A percentile compares a stretch with the other conserved stretches of the same genome.
Evolutionary conservation across 331 rosid genomes (phyloP).

Genomic region (Erythrophleum ivorense): DNA sequence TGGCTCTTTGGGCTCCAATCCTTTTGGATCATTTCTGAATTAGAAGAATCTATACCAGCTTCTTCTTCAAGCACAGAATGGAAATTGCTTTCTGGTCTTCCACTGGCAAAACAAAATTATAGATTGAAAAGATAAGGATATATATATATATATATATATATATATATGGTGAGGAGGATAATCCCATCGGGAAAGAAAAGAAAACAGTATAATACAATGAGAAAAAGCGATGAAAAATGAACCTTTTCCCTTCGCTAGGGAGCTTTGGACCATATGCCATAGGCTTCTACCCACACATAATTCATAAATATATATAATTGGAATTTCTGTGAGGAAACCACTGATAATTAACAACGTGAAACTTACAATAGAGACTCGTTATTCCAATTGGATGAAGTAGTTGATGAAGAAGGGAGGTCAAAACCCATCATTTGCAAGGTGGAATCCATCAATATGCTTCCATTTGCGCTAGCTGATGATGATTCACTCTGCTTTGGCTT

Average conservation of each 20-base stretch:
- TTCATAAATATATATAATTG: background rate
- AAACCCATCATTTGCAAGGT: slow-evolving; percentile 78
- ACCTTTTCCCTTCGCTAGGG: slow-evolving; percentile 9
- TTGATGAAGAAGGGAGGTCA: slow-evolving; percentile 57
- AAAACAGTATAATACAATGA: background rate
- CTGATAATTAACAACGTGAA: background rate
- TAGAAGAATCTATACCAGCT: slow-evolving; percentile 39
- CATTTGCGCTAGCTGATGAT: slow-evolving; percentile 28
- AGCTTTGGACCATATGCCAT: too few species aligned
- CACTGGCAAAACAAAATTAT: slow-evolving; percentile 22
- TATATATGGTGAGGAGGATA: slow-evolving; percentile 3
- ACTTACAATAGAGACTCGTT: slow-evolving; percentile 77
- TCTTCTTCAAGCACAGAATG: slow-evolving; percentile 57
- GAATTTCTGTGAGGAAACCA: background rate
- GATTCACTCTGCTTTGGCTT: slow-evolving; percentile 52
- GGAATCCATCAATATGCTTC: slow-evolving; percentile 51
- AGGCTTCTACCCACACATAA: too few species aligned
- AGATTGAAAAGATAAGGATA: background rate
- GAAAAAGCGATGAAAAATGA: slow-evolving; percentile 28
- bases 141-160: too few species aligned
- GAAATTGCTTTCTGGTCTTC: slow-evolving; percentile 52
- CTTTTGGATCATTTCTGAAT: slow-evolving; percentile 49
- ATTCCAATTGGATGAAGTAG: slow-evolving; percentile 60
- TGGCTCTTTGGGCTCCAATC: slow-evolving; percentile 48
- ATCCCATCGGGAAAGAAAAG: too few species aligned